A percentile compares a stretch with the other conserved stretches of the same genome.
Conservation (phyloP, 148 eudicot species). For the Diospyros kaki region DNA sequence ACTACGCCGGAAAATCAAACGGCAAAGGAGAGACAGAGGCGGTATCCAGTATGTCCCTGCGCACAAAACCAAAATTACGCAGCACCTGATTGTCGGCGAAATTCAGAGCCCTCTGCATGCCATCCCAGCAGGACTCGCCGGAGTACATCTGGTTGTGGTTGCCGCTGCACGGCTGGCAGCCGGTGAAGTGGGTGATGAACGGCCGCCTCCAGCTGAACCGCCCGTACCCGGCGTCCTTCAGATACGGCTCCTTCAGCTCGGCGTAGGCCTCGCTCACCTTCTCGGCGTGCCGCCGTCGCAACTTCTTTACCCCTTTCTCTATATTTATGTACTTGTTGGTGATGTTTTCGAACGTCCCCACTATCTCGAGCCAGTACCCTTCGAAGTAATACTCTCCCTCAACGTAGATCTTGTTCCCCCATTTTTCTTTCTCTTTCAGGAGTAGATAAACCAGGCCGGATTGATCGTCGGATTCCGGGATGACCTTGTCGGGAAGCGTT, state of each 20-base stretch:
- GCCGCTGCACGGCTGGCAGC: slow-evolving; percentile 95
- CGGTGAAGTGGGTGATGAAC: slow-evolving; percentile 89
- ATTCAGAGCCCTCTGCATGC: slow-evolving; percentile 60
- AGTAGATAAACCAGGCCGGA: slow-evolving; percentile 65
- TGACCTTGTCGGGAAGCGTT: slow-evolving; percentile 50
- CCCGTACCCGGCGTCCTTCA: slow-evolving; percentile 39
- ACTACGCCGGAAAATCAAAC: slow-evolving; percentile 35
- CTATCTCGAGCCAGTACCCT: slow-evolving; percentile 82
- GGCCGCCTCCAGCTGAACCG: slow-evolving; percentile 53
- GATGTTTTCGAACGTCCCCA: slow-evolving; percentile 40
- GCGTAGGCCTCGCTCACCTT: slow-evolving; percentile 45
- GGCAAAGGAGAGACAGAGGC: slow-evolving; percentile 44
- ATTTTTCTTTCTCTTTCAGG: slow-evolving; percentile 50
- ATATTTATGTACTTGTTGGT: slow-evolving; percentile 29
- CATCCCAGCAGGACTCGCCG: slow-evolving; percentile 48
- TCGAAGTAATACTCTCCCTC: slow-evolving; percentile 65
- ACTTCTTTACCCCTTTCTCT: slow-evolving; percentile 26
- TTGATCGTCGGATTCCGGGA: slow-evolving; percentile 84
- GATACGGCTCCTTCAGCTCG: slow-evolving; percentile 27
- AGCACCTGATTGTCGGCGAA: slow-evolving; percentile 89
- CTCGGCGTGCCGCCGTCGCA: slow-evolving; percentile 69
- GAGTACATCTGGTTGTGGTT: slow-evolving; percentile 52
- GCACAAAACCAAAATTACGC: slow-evolving; percentile 56
- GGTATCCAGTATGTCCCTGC: slow-evolving; percentile 43
- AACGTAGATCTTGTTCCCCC: slow-evolving; percentile 61